phyloP scores from a whole-genome alignment of 169 alveolate species.

The Hepatocystis sp. region DNA sequence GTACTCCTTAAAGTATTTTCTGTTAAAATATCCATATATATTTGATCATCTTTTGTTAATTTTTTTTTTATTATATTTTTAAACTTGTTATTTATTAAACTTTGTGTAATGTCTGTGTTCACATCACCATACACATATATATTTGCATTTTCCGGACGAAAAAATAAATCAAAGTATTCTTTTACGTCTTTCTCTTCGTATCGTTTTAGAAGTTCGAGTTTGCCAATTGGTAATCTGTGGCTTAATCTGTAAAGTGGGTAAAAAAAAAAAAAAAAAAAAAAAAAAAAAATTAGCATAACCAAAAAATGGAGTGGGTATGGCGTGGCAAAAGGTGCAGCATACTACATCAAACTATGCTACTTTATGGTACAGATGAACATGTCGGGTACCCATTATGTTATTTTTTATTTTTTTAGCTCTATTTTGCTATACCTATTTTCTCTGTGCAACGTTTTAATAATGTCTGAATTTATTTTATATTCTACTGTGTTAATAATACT shows the following conservation, averaged over 20 bases:
- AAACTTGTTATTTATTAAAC: slow-evolving; percentile 22
- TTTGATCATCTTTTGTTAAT: slow-evolving; percentile 28
- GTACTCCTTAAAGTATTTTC: slow-evolving; percentile 21
- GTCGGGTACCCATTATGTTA: too few relatives aligned
- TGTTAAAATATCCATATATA: slow-evolving; percentile 22
- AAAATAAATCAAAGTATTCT: slow-evolving; percentile 44
- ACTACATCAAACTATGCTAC: too few relatives aligned
- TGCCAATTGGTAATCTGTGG: slow-evolving; percentile 61
- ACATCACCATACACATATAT: slow-evolving; percentile 82
- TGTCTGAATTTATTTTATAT: slow-evolving; percentile 87
- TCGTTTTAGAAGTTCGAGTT: slow-evolving; percentile 58
- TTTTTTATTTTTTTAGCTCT: too few relatives aligned
- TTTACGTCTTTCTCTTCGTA: slow-evolving; percentile 57
- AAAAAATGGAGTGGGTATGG: neutral
- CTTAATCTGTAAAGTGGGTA: slow-evolving; percentile 17
- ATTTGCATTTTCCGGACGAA: slow-evolving; percentile 78
- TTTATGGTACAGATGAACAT: too few relatives aligned
- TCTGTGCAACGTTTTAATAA: slow-evolving; percentile 84
- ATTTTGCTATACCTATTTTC: slow-evolving; percentile 84
- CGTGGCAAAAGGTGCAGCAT: neutral
- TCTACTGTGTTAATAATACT: slow-evolving; percentile 87
- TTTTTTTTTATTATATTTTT: slow-evolving; percentile 29
- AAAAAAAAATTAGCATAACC: neutral
- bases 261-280: neutral
- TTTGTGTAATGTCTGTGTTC: slow-evolving; percentile 63